Percentiles rank a stretch among this genome's conserved stretches.
Evolutionary conservation across 108 stramenopile genomes (phyloP).

Genomic region (Cyclostephanos tholiformis): DNA sequence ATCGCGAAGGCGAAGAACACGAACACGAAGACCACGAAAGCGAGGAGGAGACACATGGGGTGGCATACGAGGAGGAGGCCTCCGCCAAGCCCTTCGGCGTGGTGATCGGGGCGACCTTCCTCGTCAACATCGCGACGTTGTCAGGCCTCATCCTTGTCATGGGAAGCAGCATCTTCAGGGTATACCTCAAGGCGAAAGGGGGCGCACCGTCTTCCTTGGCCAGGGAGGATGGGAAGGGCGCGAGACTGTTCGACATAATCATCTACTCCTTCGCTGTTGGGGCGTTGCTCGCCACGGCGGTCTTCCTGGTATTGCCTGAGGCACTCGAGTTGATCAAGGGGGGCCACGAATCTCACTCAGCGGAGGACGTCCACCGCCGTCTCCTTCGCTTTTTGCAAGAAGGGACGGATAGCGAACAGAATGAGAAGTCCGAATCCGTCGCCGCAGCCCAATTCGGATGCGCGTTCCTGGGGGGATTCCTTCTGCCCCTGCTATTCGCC

Average conservation of each 20-base stretch:
- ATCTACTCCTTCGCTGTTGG: constrained; percentile 45
- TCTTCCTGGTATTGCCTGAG: constrained; percentile 47
- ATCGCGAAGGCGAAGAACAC: no score
- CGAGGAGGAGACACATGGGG: no score
- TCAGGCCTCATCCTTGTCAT: constrained; percentile 36
- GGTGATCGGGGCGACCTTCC: constrained; percentile 40
- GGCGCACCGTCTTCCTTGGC: no score
- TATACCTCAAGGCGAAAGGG: constrained; percentile 16
- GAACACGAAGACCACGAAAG: no score
- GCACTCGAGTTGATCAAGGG: constrained; percentile 23
- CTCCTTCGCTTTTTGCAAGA: constrained; percentile 30
- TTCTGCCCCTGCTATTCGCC: constrained; percentile 60
- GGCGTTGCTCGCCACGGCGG: constrained; percentile 39
- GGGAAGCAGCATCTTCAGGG: constrained; percentile 16
- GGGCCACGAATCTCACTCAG: constrained; percentile 32
- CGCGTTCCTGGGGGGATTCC: constrained; percentile 69
- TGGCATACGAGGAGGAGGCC: no score
- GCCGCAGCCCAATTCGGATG: constrained; percentile 69
- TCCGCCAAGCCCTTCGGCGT: no score
- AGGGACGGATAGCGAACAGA: constrained; percentile 42
- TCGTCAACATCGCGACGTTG: constrained; percentile 44
- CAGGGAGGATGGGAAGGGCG: background rate
- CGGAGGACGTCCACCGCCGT: constrained; percentile 28
- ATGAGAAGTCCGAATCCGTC: constrained; percentile 38
- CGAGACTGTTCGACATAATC: constrained; percentile 17